Base-by-base conservation (phyloP, 2,329 filamentous ascomycete species). In the Fusarium kyushuense region DNA sequence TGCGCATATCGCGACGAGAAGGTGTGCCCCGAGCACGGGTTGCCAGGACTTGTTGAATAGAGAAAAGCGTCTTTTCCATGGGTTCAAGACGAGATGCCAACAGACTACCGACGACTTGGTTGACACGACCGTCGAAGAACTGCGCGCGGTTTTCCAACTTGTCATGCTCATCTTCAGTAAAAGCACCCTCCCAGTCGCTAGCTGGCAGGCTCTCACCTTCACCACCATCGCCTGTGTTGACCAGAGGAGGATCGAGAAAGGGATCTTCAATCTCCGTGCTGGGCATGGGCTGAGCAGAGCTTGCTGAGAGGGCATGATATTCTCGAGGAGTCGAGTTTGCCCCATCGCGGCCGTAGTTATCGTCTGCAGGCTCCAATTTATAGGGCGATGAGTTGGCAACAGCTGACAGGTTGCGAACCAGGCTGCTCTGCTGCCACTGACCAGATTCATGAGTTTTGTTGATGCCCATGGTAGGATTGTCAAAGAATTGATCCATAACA, bases 51-150 rank as follows among this genome's bases (percentile, higher is more conserved):
- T 90, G 84, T 70, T 95, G 92, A 40, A 98, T 96, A 27, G 84
- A 85, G 54, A 88, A 86, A 58, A 99, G 79, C n/a, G 89, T 87
- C 75, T 90, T 89, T 79, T 97, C 93, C 30, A 99, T 81, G 33
- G 96, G 95, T 59, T 88, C 88, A 10, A 99, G 84, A 40, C 92
- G 90, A 65, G 90, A 87, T 53, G 93, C 88, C 52, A 99, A 81
- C 5, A 96, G 84, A 47, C 87, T 88, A 53, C 92, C 92, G 68
- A 99, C 92, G 67, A 98, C 81, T 51, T 93, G 89, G 76, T 97
- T 94, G 66, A 99, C 92, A 75, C 92, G 94, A 46, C 89, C 90
- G 75, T 98, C 94, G 74, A 98, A 97, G 84, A 97, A 98, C 46
- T 89, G 87, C 67, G 92, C 92, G 47, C 94, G 89, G 54, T 90